Base-by-base conservation (phyloP, 306 rosid species). In the Betula pendula region DNA sequence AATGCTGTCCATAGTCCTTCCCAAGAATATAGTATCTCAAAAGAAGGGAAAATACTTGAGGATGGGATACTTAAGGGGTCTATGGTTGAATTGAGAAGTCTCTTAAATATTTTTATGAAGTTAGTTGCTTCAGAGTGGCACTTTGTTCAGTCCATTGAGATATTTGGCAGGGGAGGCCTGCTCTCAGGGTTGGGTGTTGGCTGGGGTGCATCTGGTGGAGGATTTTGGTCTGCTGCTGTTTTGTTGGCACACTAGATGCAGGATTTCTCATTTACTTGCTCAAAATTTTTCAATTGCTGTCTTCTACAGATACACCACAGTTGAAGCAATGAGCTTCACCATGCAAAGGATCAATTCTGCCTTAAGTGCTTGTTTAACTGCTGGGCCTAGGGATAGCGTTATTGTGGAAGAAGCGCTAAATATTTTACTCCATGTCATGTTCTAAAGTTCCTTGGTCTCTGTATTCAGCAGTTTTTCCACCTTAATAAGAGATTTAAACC, bases 161-260 rank as follows among this genome's bases (percentile, higher is more conserved):
- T 78, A 49, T 95, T 95, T 68, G 97, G 97, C 77, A 84, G 97
- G 81, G 99, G 98, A 6, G 98, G 98, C 58, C 97, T 8, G 92
- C 93, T 84, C 97, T n/a, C 98, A 13, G 98, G 98, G 44, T 90
- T 80, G 50, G 98, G 98, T 80, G 77, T 85, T 81, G 98, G 98
- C 69, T 95, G 98, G 98, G 98, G 97, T 76, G 94, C 89, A 48
- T 81, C 87, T 72, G 88, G 89, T 72, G 97, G 97, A 79, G 99
- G 97, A 76, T 90, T 78, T 85, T 95, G 98, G 98, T 95, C 98
- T 45, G 76, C 53, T 55, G 40, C 75, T 75, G 87, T 90, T 85
- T 81, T 95, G 80, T 77, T 86, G 81, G 85, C 84, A 3, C 93
- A 95, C 77, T 68, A 35, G 92, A 95, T 74, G 88, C 96, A 44